phyloP scores from a whole-genome alignment of 345 rosid genomes.

The Salix viminalis region DNA sequence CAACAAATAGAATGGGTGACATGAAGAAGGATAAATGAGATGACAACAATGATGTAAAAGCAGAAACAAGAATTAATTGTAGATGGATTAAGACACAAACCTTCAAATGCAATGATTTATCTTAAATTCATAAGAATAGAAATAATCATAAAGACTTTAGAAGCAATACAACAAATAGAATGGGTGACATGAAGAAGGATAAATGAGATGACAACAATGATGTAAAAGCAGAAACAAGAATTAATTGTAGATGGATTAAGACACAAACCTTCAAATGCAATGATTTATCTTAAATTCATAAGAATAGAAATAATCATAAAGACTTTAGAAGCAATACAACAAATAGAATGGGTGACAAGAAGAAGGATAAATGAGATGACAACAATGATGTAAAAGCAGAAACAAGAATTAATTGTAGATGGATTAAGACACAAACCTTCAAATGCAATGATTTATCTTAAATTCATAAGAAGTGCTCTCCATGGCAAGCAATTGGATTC shows the following conservation, averaged over 20 bases:
- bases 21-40: neutral
- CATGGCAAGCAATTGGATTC: neutral
- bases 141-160: neutral
- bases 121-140: neutral
- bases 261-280: constrained; percentile 5
- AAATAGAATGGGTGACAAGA: neutral
- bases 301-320: neutral
- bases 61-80: neutral
- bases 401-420: neutral
- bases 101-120: neutral
- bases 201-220: neutral
- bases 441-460: neutral
- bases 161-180: neutral
- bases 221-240: neutral
- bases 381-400: neutral
- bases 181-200: neutral
- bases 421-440: constrained; percentile 1
- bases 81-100: constrained; percentile 1
- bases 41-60: neutral
- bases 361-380: neutral
- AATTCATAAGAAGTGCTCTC: neutral
- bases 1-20: neutral
- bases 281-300: neutral
- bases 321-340: neutral
- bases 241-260: neutral